Evolutionary conservation across 2,329 filamentous ascomycete genomes (phyloP).

Genomic region (Chaetomiaceae sp.): DNA sequence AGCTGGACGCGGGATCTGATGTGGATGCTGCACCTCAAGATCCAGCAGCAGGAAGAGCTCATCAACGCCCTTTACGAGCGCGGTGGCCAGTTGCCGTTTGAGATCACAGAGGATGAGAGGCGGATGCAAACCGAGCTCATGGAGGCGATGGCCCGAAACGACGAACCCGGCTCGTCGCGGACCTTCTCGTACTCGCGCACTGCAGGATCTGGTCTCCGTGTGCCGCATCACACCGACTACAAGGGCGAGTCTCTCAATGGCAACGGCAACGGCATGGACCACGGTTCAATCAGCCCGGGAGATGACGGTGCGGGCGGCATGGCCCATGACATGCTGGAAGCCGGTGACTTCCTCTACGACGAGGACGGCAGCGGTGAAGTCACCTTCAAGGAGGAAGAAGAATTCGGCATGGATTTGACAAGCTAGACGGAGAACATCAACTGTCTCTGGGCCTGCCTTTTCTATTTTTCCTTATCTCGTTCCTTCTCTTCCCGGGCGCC

Average conservation of each 20-base stretch:
- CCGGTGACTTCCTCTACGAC: slow-evolving; percentile 61
- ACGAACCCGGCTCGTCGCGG: slow-evolving; percentile 40
- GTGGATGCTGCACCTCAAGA: slow-evolving; percentile 90
- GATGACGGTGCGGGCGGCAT: slow-evolving; percentile 36
- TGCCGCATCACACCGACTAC: slow-evolving; percentile 89
- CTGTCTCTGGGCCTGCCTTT: neutral
- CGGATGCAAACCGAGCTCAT: slow-evolving; percentile 92
- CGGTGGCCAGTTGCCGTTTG: slow-evolving; percentile 72
- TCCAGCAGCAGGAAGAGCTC: slow-evolving; percentile 84
- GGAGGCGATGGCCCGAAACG: slow-evolving; percentile 79
- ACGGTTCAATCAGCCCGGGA: slow-evolving; percentile 49
- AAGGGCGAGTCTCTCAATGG: slow-evolving; percentile 70
- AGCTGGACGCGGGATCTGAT: slow-evolving; percentile 97
- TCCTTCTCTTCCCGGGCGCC: slow-evolving; percentile 14
- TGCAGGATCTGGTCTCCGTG: slow-evolving; percentile 77
- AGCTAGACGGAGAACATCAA: slow-evolving; percentile 25
- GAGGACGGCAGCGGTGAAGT: slow-evolving; percentile 68
- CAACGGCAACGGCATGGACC: slow-evolving; percentile 33
- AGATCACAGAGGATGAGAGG: slow-evolving; percentile 84
- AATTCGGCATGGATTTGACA: slow-evolving; percentile 76
- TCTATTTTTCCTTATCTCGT: too few species aligned
- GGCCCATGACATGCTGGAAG: slow-evolving; percentile 44
- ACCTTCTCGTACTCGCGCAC: slow-evolving; percentile 78
- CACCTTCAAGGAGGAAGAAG: slow-evolving; percentile 91
- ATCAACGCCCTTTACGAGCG: slow-evolving; percentile 68